A percentile compares a stretch with the other conserved stretches of the same genome.
Evolutionary conservation across 768 basidiomycete genomes (phyloP).

Genomic region (Cystofilobasidium macerans): DNA sequence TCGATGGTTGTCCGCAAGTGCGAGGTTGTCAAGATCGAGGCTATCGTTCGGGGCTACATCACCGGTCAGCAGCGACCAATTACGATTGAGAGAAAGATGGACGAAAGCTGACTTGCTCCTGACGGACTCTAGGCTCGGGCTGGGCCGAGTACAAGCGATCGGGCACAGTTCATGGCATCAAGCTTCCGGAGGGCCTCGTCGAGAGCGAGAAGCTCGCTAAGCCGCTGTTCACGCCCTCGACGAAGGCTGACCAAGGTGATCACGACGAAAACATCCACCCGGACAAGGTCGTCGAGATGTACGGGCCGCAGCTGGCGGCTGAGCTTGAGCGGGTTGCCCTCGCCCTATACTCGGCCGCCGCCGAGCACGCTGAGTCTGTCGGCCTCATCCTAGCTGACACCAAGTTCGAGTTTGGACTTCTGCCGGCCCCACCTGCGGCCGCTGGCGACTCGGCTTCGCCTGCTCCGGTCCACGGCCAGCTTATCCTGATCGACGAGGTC

Average conservation of each 20-base stretch:
- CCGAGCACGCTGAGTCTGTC: constrained; percentile 56
- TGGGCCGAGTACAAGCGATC: constrained; percentile 86
- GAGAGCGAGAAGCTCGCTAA: constrained; percentile 73
- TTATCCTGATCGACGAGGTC: constrained; percentile 91
- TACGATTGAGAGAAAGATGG: no score
- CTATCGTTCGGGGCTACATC: constrained; percentile 90
- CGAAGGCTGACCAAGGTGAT: constrained; percentile 83
- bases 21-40: constrained; percentile 79
- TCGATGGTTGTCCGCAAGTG: constrained; percentile 86
- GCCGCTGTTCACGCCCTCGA: constrained; percentile 90
- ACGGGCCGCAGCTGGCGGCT: constrained; percentile 36
- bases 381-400: constrained; percentile 95
- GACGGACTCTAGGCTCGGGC: constrained; percentile 61
- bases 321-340: constrained; percentile 37
- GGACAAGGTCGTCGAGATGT: constrained; percentile 46
- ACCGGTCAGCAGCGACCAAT: no score
- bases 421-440: constrained; percentile 37
- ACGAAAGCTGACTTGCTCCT: not conserved
- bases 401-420: constrained; percentile 93
- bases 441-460: constrained; percentile 22
- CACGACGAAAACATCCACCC: constrained; percentile 96
- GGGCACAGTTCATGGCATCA: constrained; percentile 78
- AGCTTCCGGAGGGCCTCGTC: constrained; percentile 59
- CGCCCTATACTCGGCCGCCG: constrained; percentile 48
- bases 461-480: constrained; percentile 35